Evolutionary conservation across 768 basidiomycete genomes (phyloP).

Genomic region (Lyophyllum atratum): DNA sequence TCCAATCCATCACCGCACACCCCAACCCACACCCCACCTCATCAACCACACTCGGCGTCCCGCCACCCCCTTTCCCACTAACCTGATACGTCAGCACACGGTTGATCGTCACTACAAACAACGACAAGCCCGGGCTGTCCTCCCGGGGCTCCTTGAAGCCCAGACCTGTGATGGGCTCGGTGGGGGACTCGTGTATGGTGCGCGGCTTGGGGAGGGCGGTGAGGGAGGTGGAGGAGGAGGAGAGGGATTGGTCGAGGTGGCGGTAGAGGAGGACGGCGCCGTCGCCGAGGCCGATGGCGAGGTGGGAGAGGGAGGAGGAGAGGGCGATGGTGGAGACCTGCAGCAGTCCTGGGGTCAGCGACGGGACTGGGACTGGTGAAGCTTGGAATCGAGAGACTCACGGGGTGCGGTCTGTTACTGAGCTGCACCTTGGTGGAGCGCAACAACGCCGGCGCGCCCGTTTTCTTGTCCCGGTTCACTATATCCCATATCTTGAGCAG

Average conservation of each 20-base stretch:
- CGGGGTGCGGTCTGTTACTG: slow-evolving; percentile 78
- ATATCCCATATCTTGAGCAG: slow-evolving; percentile 91
- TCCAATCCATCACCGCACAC: slow-evolving; percentile 82
- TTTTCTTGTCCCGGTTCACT: slow-evolving; percentile 65
- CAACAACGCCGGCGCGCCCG: slow-evolving; percentile 60
- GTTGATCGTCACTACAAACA: slow-evolving; percentile 90
- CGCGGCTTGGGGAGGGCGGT: slow-evolving; percentile 85
- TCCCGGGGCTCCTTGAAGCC: slow-evolving; percentile 75
- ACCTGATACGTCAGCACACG: slow-evolving; percentile 77
- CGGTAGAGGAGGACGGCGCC: slow-evolving; percentile 91
- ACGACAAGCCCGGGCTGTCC: slow-evolving; percentile 47
- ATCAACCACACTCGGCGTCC: slow-evolving; percentile 70
- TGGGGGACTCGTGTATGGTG: slow-evolving; percentile 77
- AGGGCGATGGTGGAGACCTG: slow-evolving; percentile 81
- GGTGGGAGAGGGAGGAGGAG: slow-evolving; percentile 74
- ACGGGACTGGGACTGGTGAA: too few relatives aligned
- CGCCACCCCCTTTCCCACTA: slow-evolving; percentile 69
- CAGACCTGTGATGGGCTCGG: slow-evolving; percentile 91
- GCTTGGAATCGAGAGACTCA: slow-evolving; percentile 30
- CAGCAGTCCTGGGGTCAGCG: slow-evolving; percentile 12
- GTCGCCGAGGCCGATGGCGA: slow-evolving; percentile 93
- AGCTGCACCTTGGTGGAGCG: slow-evolving; percentile 79
- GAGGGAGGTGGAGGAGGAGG: slow-evolving; percentile 68
- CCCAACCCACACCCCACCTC: slow-evolving; percentile 85
- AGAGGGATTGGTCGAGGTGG: slow-evolving; percentile 88